Percentiles rank a stretch among this genome's conserved stretches.
phyloP scores from a whole-genome alignment of 2,329 filamentous ascomycete species.

The Aspergillus proliferans region DNA sequence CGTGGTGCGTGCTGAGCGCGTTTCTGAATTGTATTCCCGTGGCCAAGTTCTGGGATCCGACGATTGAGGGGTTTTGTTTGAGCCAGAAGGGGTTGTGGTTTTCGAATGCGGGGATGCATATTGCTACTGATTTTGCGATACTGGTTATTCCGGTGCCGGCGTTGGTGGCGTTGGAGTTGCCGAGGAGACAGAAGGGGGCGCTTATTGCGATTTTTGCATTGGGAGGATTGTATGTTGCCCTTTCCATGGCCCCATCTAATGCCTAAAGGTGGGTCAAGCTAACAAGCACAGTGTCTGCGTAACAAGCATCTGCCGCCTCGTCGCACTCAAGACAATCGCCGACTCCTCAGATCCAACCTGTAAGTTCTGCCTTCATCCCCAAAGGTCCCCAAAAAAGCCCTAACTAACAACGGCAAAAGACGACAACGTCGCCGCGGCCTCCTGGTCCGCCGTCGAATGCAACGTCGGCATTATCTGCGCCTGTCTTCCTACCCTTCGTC shows the following conservation, averaged over 20 bases:
- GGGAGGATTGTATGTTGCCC: slow-evolving; percentile 26
- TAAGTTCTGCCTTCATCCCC: slow-evolving; percentile 9
- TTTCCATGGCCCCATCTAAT: too few relatives aligned
- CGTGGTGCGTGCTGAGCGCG: slow-evolving; percentile 30
- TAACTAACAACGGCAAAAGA: slow-evolving; percentile 15
- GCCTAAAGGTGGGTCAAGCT: too few relatives aligned
- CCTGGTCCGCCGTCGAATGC: slow-evolving; percentile 36
- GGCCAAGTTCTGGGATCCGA: slow-evolving; percentile 29
- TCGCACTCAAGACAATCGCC: slow-evolving; percentile 25
- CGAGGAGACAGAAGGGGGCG: slow-evolving; percentile 36
- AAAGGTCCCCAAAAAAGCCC: not conserved
- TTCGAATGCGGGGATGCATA: slow-evolving; percentile 40
- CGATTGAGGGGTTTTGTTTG: slow-evolving; percentile 30
- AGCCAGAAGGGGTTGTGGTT: slow-evolving; percentile 37
- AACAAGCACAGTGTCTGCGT: slow-evolving; percentile 22
- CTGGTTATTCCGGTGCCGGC: slow-evolving; percentile 42
- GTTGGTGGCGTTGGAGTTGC: slow-evolving; percentile 35
- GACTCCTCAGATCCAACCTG: slow-evolving; percentile 31
- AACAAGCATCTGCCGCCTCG: slow-evolving; percentile 29
- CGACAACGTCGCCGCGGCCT: slow-evolving; percentile 29
- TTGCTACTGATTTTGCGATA: slow-evolving; percentile 39
- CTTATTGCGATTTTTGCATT: slow-evolving; percentile 39
- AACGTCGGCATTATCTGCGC: slow-evolving; percentile 38
- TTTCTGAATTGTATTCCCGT: slow-evolving; percentile 33
- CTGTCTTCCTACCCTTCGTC: slow-evolving; percentile 35